These are phyloP conservation scores for Jaltomata sinuosa DNA, from an alignment of 257 asterid species.

Conservation along the genomic window DNA sequence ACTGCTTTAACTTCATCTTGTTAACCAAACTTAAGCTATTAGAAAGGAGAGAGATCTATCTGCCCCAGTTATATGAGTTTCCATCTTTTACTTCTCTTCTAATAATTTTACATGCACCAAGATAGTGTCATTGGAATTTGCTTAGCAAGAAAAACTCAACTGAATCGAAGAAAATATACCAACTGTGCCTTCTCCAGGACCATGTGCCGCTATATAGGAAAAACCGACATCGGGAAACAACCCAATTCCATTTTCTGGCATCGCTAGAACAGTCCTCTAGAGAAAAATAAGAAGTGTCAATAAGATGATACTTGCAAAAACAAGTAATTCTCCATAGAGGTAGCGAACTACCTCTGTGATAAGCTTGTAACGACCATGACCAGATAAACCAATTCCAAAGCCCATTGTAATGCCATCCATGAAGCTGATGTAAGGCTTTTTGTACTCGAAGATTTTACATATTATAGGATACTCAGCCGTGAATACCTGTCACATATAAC, in stretches of 20 bases:
- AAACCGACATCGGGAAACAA: slow-evolving; percentile 98
- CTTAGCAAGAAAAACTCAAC: neutral
- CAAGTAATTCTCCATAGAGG: neutral
- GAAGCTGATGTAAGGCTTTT: slow-evolving; percentile 85
- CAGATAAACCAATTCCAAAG: slow-evolving; percentile 92
- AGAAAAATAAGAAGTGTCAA: neutral
- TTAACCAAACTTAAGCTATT: neutral
- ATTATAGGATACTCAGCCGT: slow-evolving; percentile 89
- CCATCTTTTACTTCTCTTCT: neutral
- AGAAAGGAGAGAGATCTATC: neutral
- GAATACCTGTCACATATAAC: slow-evolving; percentile 51
- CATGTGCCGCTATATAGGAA: slow-evolving; percentile 87
- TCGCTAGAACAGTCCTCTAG: slow-evolving; percentile 93
- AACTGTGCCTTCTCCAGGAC: slow-evolving; percentile 98
- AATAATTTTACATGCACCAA: neutral
- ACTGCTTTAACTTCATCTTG: neutral
- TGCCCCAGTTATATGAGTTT: neutral
- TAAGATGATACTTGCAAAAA: neutral
- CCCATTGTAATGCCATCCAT: slow-evolving; percentile 99
- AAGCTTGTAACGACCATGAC: slow-evolving; percentile 89
- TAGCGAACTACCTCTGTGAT: slow-evolving; percentile 65
- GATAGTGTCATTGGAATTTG: neutral
- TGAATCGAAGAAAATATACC: slow-evolving; percentile 34
- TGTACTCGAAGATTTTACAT: slow-evolving; percentile 84
- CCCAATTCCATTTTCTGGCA: slow-evolving; percentile 99